Evolutionary conservation across 176 grass and related monocot genomes (phyloP), one percentile per base, ranked within the genome.

Genomic region (Lolium multiflorum): DNA sequence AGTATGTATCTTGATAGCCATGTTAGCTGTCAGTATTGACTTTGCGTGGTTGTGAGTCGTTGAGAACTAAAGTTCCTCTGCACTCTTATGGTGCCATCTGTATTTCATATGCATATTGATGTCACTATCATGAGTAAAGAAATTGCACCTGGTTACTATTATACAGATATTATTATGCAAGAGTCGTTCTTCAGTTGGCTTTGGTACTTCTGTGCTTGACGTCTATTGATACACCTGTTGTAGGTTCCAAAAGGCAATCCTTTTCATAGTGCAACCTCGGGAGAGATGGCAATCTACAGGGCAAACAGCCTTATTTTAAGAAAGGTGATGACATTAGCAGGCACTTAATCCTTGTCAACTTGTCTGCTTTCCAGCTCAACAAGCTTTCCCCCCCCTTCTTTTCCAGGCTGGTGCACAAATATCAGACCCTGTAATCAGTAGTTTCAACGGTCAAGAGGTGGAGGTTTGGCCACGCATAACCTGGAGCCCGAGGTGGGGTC

Each of bases 191-290:
- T n/a, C n/a, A 20, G 11, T 62, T 46, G 7, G 0, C 12, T 31
- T 76, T 67, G 75, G 41, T 81, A 9, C 0, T 57, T 17, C 4
- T 61, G 7, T 59, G 18, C 22, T 3, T 80, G 37, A 14, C 70
- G 63, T 31, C 62, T 74, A 15, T 21, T 70, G 3, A 54, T 47
- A 81, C 80, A 81, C 56, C 26, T 91, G 28, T 59, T 88, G 46
- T 22, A 96, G 97, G 79, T 98, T 78, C 90, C 94, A 71, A 96
- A 98, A 75, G 97, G 97, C 82, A 98, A 98, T 88, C 97, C 97
- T 77, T 92, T 94, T 81, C 94, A 98, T 80, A 98, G 97, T 87
- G 97, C 97, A 80, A 96, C 97, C 22, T 94, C 92, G 9, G 97
- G 97, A 48, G 94, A 96, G 83, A 98, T 94, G 97, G 97, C 92